phyloP scores from a whole-genome alignment of 176 grass and related monocot species.

The Paspalum vaginatum region DNA sequence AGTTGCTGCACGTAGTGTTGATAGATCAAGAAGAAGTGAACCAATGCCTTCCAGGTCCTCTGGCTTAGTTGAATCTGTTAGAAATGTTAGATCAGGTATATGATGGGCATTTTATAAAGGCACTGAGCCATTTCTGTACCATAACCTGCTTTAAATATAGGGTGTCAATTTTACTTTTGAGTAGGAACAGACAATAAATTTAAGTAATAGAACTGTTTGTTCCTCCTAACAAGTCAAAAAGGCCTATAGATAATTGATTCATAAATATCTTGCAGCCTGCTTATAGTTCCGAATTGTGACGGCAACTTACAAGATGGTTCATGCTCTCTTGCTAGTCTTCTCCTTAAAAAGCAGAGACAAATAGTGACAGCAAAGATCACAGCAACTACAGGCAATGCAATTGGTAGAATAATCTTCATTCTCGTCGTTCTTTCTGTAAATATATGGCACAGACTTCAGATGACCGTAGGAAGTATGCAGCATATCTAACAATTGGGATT shows the following conservation, averaged over 20 bases:
- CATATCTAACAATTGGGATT: neutral
- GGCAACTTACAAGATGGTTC: slow-evolving; percentile 34
- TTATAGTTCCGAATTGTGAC: neutral
- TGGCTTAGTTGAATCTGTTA: slow-evolving; percentile 47
- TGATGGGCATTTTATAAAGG: neutral
- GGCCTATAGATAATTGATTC: neutral
- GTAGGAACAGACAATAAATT: neutral
- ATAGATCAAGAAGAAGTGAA: slow-evolving; percentile 62
- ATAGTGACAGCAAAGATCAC: slow-evolving; percentile 18
- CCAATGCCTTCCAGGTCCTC: slow-evolving; percentile 41
- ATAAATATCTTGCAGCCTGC: neutral
- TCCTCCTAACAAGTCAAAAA: neutral
- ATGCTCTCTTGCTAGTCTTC: neutral
- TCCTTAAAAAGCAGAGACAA: slow-evolving; percentile 44
- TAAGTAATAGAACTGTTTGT: neutral
- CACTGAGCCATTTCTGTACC: neutral
- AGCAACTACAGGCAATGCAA: slow-evolving; percentile 39
- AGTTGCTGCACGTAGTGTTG: slow-evolving; percentile 59
- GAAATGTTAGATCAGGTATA: neutral
- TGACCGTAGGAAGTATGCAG: neutral
- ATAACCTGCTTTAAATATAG: neutral
- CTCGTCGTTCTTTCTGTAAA: slow-evolving; percentile 43
- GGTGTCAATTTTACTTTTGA: neutral
- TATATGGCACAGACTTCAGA: neutral
- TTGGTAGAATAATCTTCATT: slow-evolving; percentile 29